A percentile compares a stretch with the other conserved stretches of the same genome.
These are phyloP conservation scores for Fusarium oxysporum DNA, from an alignment of 2,329 filamentous ascomycete species.

Conservation along the genomic window DNA sequence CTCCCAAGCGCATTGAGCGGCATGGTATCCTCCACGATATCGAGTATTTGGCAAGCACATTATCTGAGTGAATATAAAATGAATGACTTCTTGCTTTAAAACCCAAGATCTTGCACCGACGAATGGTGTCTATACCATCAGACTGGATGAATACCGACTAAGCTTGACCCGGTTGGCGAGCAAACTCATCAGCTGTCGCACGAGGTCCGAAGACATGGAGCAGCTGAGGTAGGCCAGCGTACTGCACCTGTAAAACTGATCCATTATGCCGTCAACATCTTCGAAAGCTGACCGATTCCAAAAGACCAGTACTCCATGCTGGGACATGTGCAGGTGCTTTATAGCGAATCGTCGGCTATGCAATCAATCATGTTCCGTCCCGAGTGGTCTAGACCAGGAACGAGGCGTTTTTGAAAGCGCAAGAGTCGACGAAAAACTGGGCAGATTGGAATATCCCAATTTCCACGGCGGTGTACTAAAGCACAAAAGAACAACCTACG, in stretches of 20 bases:
- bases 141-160: not conserved
- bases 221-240: slow-evolving; percentile 10
- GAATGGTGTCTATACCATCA: slow-evolving; percentile 19
- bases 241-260: slow-evolving; percentile 10
- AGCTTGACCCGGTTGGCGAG: not conserved
- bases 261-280: not conserved
- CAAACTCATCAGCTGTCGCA: slow-evolving; percentile 22
- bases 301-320: not conserved
- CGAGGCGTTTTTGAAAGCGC: slow-evolving; percentile 3
- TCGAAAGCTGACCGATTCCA: slow-evolving; percentile 3
- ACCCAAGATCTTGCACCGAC: slow-evolving; percentile 32
- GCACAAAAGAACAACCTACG: not conserved
- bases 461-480: not conserved
- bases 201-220: slow-evolving; percentile 17
- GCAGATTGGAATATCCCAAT: not conserved
- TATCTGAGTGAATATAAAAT: slow-evolving; percentile 44
- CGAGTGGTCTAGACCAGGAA: slow-evolving; percentile 31
- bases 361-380: not conserved
- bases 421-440: not conserved
- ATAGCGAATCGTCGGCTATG: not conserved
- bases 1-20: slow-evolving; percentile 50
- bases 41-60: slow-evolving; percentile 47
- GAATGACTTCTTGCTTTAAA: slow-evolving; percentile 43
- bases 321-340: not conserved
- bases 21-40: slow-evolving; percentile 59